These are phyloP conservation scores for Saprolegnia parasitica DNA, from an alignment of 352 stramenopile species.

Conservation along the genomic window DNA sequence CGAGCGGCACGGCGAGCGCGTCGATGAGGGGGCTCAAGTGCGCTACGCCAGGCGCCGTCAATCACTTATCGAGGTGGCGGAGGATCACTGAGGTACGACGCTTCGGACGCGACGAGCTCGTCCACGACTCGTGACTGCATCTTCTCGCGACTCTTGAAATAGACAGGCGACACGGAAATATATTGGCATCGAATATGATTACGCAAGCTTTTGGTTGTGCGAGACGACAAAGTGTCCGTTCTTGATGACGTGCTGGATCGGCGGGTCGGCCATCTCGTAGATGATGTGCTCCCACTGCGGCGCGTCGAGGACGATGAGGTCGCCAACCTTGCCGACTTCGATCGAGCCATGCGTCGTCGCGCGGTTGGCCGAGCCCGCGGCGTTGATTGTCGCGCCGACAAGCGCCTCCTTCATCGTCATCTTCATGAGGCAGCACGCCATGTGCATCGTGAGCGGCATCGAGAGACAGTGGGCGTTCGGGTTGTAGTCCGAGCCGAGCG, in stretches of 20 bases:
- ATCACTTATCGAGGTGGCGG: neutral
- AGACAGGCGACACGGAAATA: neutral
- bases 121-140: neutral
- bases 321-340: slow-evolving; percentile 68
- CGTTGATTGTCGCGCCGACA: slow-evolving; percentile 77
- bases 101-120: neutral
- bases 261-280: slow-evolving; percentile 79
- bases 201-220: slow-evolving; percentile 4
- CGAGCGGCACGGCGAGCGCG: neutral
- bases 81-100: neutral
- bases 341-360: slow-evolving; percentile 69
- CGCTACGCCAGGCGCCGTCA: neutral
- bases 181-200: neutral
- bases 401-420: slow-evolving; percentile 85
- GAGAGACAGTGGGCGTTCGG: slow-evolving; percentile 82
- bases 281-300: slow-evolving; percentile 80
- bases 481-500: slow-evolving; percentile 81
- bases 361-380: slow-evolving; percentile 70
- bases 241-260: slow-evolving; percentile 76
- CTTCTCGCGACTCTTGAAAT: too few species aligned
- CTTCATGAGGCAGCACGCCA: slow-evolving; percentile 73
- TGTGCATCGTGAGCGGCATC: slow-evolving; percentile 86
- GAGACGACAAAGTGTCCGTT: slow-evolving; percentile 40
- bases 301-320: slow-evolving; percentile 62
- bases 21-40: neutral